phyloP scores from a whole-genome alignment of 2,329 filamentous ascomycete species.

The Microcyclospora tardicrescens region DNA sequence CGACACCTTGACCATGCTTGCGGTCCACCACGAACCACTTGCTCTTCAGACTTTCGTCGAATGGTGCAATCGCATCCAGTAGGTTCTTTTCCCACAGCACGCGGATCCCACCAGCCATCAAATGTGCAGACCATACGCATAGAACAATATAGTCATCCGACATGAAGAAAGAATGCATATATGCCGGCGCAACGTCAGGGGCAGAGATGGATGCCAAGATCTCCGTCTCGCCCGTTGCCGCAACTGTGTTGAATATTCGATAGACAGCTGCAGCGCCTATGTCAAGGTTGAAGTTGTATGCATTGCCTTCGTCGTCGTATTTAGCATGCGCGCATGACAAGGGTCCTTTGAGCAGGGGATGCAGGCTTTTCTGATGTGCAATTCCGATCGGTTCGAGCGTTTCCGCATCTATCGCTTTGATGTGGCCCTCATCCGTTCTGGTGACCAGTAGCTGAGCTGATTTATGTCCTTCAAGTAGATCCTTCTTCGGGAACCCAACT shows the following conservation, averaged over 20 bases:
- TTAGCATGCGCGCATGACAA: conserved; percentile 60
- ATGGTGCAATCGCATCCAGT: conserved; percentile 51
- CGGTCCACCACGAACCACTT: conserved; percentile 68
- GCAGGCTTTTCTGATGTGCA: conserved; percentile 47
- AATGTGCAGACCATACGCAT: conserved; percentile 56
- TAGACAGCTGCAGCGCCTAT: conserved; percentile 47
- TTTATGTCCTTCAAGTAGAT: conserved; percentile 51
- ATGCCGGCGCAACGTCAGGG: conserved; percentile 42
- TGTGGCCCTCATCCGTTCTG: conserved; percentile 11
- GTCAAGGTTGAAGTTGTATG: conserved; percentile 72
- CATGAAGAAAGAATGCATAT: conserved; percentile 74
- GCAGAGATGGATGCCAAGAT: conserved; percentile 55
- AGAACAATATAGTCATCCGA: conserved; percentile 58
- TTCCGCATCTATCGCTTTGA: conserved; percentile 47
- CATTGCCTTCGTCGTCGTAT: conserved; percentile 57
- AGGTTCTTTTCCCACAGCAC: conserved; percentile 55
- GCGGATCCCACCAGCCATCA: conserved; percentile 43
- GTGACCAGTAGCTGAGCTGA: conserved; percentile 1
- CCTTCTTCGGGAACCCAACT: conserved; percentile 20
- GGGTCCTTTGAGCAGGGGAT: conserved; percentile 55
- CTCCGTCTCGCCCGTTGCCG: conserved; percentile 50
- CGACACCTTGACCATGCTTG: conserved; percentile 44
- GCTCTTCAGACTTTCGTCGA: conserved; percentile 43
- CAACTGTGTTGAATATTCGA: conserved; percentile 53
- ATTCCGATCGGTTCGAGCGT: conserved; percentile 61